Conservation (phyloP, 352 stramenopile species). For the Phytophthora sojae region DNA sequence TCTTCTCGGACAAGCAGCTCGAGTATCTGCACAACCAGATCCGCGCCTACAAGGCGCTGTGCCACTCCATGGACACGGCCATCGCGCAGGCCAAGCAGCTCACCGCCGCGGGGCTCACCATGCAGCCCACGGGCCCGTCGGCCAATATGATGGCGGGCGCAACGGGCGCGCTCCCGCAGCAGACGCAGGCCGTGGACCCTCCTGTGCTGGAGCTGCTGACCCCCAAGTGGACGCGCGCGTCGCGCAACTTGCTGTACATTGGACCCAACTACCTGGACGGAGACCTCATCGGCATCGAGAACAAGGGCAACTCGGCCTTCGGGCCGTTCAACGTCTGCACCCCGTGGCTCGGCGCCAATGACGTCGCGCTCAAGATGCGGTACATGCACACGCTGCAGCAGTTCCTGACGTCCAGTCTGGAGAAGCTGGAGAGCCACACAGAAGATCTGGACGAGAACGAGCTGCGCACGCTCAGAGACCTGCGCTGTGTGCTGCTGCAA, state of each 20-base stretch:
- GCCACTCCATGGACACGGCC: slow-evolving; percentile 83
- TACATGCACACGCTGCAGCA: slow-evolving; percentile 80
- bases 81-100: slow-evolving; percentile 44
- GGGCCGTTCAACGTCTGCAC: slow-evolving; percentile 67
- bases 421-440: slow-evolving; percentile 60
- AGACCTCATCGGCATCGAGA: slow-evolving; percentile 67
- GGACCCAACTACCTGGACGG: slow-evolving; percentile 74
- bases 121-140: slow-evolving; percentile 1
- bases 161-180: not conserved
- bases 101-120: not conserved
- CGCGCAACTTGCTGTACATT: slow-evolving; percentile 62
- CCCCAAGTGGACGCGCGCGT: slow-evolving; percentile 70
- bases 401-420: slow-evolving; percentile 69
- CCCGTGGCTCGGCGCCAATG: slow-evolving; percentile 71
- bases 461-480: slow-evolving; percentile 57
- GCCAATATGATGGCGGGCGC: slow-evolving; percentile 4
- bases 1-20: slow-evolving; percentile 89
- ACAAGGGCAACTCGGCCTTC: slow-evolving; percentile 60
- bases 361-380: slow-evolving; percentile 75
- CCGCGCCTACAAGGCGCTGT: slow-evolving; percentile 83
- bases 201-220: slow-evolving; percentile 46
- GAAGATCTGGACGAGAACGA: slow-evolving; percentile 50
- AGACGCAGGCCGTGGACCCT: slow-evolving; percentile 5
- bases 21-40: slow-evolving; percentile 90
- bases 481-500: slow-evolving; percentile 79